phyloP scores from a whole-genome alignment of 139 green algal species.

The Mychonastes homosphaera region DNA sequence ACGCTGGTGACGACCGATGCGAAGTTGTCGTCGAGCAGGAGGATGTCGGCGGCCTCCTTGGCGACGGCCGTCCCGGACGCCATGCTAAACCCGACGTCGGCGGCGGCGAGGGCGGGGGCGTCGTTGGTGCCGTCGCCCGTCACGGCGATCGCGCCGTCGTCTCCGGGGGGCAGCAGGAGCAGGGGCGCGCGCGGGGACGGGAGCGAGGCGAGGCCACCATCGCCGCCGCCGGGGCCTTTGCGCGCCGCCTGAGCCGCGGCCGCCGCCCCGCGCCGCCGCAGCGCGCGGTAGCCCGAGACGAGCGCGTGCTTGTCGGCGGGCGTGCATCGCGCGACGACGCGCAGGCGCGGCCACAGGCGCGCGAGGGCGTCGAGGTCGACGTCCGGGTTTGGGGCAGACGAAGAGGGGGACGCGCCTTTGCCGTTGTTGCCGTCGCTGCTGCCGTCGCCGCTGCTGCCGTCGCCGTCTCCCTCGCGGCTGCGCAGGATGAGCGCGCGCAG shows the following conservation, averaged over 20 bases:
- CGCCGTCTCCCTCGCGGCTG: not conserved
- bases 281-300: slow-evolving; percentile 44
- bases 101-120: slow-evolving; percentile 66
- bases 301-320: slow-evolving; percentile 87
- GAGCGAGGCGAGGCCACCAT: no score
- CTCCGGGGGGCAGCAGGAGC: no score
- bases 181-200: no score
- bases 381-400: not conserved
- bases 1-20: slow-evolving; percentile 66
- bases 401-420: not conserved
- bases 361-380: slow-evolving; percentile 44
- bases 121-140: slow-evolving; percentile 83
- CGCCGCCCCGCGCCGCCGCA: no score
- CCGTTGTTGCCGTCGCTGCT: not conserved
- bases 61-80: slow-evolving; percentile 65
- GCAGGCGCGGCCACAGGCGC: slow-evolving; percentile 56
- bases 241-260: no score
- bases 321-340: slow-evolving; percentile 80
- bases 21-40: slow-evolving; percentile 87
- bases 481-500: no score
- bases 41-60: slow-evolving; percentile 78
- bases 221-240: no score
- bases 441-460: not conserved
- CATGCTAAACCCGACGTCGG: slow-evolving; percentile 85
- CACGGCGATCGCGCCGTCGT: slow-evolving; percentile 12